Percentiles rank a stretch among this genome's conserved stretches.
Evolutionary conservation across 345 rosid species (phyloP).

Genomic region (Melastoma malabathricum): DNA sequence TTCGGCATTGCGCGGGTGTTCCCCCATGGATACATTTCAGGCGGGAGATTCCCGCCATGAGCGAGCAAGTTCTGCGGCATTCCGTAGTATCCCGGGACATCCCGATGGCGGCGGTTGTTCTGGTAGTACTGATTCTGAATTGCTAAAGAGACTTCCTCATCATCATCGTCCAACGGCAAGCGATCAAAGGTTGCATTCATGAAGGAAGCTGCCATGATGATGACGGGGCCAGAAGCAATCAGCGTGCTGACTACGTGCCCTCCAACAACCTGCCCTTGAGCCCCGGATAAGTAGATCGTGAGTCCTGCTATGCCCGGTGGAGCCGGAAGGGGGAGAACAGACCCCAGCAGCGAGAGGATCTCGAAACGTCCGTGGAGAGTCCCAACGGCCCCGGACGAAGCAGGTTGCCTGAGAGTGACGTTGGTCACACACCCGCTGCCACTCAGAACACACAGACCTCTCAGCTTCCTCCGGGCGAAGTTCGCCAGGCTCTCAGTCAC

Average conservation of each 20-base stretch:
- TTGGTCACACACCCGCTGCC: constrained; percentile 82
- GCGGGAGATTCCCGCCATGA: constrained; percentile 26
- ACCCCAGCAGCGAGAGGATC: constrained; percentile 84
- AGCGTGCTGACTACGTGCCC: constrained; percentile 74
- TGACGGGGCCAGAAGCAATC: constrained; percentile 86
- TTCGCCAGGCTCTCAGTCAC: constrained; percentile 55
- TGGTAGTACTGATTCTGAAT: constrained; percentile 18
- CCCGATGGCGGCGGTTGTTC: constrained; percentile 40
- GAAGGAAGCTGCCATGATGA: constrained; percentile 84
- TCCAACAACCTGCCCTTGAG: constrained; percentile 92
- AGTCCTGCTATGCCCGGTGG: constrained; percentile 79
- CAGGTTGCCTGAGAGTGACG: constrained; percentile 73
- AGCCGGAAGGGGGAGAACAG: constrained; percentile 84
- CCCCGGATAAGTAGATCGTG: constrained; percentile 80
- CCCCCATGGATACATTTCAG: constrained; percentile 61
- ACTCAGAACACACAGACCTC: constrained; percentile 66
- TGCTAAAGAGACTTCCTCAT: constrained; percentile 32
- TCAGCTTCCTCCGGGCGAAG: constrained; percentile 76
- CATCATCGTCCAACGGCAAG: constrained; percentile 63
- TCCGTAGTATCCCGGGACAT: constrained; percentile 48
- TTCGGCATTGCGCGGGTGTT: constrained; percentile 35
- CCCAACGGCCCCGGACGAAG: constrained; percentile 66
- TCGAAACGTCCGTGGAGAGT: constrained; percentile 93
- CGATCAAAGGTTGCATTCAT: constrained; percentile 88
- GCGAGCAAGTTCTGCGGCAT: constrained; percentile 62